These are phyloP conservation scores for Dactylellina drechsleri DNA, from an alignment of 2,329 filamentous ascomycete species.

Conservation along the genomic window DNA sequence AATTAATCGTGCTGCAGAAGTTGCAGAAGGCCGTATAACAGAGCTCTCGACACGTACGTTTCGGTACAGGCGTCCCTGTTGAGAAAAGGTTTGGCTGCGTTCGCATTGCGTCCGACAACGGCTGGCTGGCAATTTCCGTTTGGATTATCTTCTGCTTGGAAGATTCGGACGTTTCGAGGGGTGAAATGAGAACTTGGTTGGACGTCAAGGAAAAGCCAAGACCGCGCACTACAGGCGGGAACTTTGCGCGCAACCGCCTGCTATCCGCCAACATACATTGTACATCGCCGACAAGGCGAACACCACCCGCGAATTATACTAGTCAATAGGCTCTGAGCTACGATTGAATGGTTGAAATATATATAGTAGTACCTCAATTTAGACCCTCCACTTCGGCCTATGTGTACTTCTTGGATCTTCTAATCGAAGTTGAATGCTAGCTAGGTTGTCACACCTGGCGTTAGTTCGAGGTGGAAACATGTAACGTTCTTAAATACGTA, in stretches of 20 bases:
- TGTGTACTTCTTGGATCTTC: no score
- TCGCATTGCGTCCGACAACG: conserved; percentile 50
- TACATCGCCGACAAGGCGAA: not conserved
- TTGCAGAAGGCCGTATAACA: conserved; percentile 27
- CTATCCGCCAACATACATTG: conserved; percentile 18
- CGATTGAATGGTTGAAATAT: no score
- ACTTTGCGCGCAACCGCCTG: conserved; percentile 42
- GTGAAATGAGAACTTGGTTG: no score
- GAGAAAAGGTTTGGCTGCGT: not conserved
- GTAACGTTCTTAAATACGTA: no score
- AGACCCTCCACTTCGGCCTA: no score
- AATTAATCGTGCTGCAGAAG: conserved; percentile 26
- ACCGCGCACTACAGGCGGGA: conserved; percentile 29
- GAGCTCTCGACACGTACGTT: conserved; percentile 10
- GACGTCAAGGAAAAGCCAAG: conserved; percentile 18
- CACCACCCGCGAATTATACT: no score
- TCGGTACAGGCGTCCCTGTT: conserved; percentile 12
- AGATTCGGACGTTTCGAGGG: no score
- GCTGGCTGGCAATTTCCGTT: not conserved
- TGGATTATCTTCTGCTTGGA: not conserved
- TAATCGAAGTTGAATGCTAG: no score
- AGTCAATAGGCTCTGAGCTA: no score
- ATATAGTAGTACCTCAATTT: no score
- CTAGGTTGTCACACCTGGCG: no score
- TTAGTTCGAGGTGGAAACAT: no score